A percentile compares a stretch with the other conserved stretches of the same genome.
Evolutionary conservation across 495 filamentous ascomycete species (phyloP).

Genomic region (Immersiella caudata): DNA sequence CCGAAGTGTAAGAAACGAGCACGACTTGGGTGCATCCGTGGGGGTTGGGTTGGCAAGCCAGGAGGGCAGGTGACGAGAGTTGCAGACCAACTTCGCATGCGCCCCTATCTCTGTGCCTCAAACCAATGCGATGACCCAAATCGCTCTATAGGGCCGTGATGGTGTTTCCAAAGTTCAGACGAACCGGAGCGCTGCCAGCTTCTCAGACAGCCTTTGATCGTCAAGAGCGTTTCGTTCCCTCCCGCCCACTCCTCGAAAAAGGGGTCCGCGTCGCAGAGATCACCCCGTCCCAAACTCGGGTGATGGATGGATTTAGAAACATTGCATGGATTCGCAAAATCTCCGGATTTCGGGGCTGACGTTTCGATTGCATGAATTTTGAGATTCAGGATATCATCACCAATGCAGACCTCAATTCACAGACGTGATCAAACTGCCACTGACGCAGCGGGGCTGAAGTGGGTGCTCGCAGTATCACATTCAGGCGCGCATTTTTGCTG

Average conservation of each 20-base stretch:
- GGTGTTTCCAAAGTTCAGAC: slow-evolving; percentile 8
- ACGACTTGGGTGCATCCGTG: neutral
- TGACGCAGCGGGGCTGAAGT: neutral
- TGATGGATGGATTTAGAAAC: slow-evolving; percentile 4
- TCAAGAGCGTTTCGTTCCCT: slow-evolving; percentile 3
- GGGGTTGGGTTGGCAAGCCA: neutral
- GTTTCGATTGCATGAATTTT: slow-evolving; percentile 8
- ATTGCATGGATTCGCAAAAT: neutral
- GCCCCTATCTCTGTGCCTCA: neutral
- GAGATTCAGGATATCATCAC: neutral
- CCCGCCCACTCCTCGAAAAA: neutral
- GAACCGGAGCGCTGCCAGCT: neutral
- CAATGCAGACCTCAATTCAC: neutral
- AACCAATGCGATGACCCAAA: neutral
- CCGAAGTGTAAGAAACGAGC: neutral
- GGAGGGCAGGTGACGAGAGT: neutral
- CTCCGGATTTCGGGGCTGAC: neutral
- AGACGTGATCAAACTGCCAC: neutral
- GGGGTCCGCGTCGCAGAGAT: slow-evolving; percentile 11
- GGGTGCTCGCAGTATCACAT: neutral
- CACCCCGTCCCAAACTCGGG: slow-evolving; percentile 2
- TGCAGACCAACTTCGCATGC: neutral
- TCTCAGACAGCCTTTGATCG: neutral
- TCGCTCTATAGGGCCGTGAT: neutral
- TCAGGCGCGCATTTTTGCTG: neutral